A percentile compares a stretch with the other conserved stretches of the same genome.
These are phyloP conservation scores for Calonectria pauciramosa DNA, from an alignment of 2,329 filamentous ascomycete species.

Conservation along the genomic window DNA sequence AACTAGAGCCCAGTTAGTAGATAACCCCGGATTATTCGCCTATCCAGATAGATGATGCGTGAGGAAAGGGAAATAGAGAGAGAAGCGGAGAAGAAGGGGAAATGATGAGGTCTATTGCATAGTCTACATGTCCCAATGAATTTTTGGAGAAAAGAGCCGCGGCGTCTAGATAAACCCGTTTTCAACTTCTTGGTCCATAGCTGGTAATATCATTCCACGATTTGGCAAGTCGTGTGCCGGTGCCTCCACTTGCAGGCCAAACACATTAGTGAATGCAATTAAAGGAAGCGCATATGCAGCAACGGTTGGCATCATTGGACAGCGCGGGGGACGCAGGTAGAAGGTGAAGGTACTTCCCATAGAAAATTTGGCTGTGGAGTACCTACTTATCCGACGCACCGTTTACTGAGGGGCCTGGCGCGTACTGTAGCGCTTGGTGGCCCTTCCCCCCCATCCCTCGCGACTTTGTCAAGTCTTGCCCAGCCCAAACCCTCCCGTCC, in stretches of 20 bases:
- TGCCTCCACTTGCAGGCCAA: slow-evolving; percentile 1
- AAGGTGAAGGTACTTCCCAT: slow-evolving; percentile 2
- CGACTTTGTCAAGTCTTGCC: slow-evolving; percentile 27
- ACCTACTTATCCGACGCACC: slow-evolving; percentile 4
- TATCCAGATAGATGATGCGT: slow-evolving; percentile 1
- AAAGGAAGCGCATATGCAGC: slow-evolving; percentile 21
- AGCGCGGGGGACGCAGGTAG: slow-evolving; percentile 1
- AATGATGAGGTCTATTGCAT: neutral
- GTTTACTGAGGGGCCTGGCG: slow-evolving; percentile 12
- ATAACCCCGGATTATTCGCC: slow-evolving; percentile 28
- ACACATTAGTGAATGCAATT: slow-evolving; percentile 24
- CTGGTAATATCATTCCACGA: neutral
- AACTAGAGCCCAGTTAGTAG: slow-evolving; percentile 14
- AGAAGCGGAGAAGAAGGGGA: neutral
- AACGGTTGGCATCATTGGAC: slow-evolving; percentile 26
- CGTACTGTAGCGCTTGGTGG: slow-evolving; percentile 19
- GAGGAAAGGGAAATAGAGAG: neutral
- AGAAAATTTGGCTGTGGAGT: slow-evolving; percentile 7
- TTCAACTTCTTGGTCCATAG: neutral
- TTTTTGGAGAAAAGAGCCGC: neutral
- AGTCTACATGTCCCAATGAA: neutral
- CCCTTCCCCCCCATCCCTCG: slow-evolving; percentile 27
- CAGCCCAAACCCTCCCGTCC: slow-evolving; percentile 16
- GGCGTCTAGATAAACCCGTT: neutral
- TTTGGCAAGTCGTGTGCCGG: neutral